These are phyloP conservation scores for Ramaria sp. DNA, from an alignment of 768 basidiomycete genomes.

Conservation along the genomic window DNA sequence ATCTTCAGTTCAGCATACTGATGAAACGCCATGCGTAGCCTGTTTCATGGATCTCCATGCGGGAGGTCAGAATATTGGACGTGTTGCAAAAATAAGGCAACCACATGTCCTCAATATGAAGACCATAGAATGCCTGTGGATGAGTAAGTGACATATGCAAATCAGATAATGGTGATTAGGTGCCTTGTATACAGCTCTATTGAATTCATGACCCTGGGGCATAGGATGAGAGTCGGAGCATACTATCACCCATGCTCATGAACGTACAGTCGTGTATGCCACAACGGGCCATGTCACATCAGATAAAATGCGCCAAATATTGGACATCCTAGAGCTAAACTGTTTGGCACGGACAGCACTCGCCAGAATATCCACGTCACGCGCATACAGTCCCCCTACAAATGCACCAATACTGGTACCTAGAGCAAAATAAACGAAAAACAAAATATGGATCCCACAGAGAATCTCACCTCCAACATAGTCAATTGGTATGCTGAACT, in stretches of 20 bases:
- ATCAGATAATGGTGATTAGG: neutral
- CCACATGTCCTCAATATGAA: conserved; percentile 98
- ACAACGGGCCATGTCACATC: conserved; percentile 91
- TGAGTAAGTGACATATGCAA: neutral
- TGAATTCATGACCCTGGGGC: conserved; percentile 82
- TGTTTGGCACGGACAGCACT: conserved; percentile 81
- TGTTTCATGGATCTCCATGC: conserved; percentile 95
- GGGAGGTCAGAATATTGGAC: conserved; percentile 90
- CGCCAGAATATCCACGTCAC: conserved; percentile 85
- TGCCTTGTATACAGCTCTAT: conserved; percentile 89
- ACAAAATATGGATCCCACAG: too few relatives aligned
- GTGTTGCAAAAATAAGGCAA: conserved; percentile 97
- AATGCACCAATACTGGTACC: conserved; percentile 88
- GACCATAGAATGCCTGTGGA: conserved; percentile 76
- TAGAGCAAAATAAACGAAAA: conserved; percentile 16
- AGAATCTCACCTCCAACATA: conserved; percentile 60
- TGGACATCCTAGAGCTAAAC: conserved; percentile 79
- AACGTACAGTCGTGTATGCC: conserved; percentile 74
- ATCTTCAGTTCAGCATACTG: conserved; percentile 34
- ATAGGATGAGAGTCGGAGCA: neutral
- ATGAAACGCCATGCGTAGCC: conserved; percentile 98
- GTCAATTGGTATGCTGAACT: conserved; percentile 88
- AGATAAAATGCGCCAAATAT: conserved; percentile 86
- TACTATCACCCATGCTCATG: neutral
- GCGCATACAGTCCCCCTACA: conserved; percentile 90